Base-by-base conservation (phyloP, 148 eudicot species). In the Simmondsia chinensis region DNA sequence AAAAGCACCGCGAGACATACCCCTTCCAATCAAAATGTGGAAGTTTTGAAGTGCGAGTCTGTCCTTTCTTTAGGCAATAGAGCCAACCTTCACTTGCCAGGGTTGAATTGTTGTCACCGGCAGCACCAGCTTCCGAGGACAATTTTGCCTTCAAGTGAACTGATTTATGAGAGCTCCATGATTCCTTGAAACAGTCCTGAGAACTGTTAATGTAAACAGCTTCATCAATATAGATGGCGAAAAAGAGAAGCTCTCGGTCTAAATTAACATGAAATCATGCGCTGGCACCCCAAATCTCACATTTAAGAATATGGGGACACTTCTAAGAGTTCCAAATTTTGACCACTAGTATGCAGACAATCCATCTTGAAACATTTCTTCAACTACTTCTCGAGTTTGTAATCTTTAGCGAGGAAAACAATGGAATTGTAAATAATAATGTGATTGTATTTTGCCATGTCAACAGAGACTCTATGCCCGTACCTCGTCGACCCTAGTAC, bases 11-110 rank as follows among this genome's bases (percentile, higher is more conserved):
- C 20, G 25, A 19, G 18, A 20, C 43, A 60, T 91, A 91, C 99
- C 99, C 99, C 15, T 94, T 82, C 99, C 99, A 91, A 33, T 85
- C 89, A 60, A 82, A 91, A 38, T 72, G 59, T 6, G 99, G 99
- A 39, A 76, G 65, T 55, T 85, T 79, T 25, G 81, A 59, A 19
- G 95, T 60, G 41, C 95, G 78, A 39, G 81, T 42, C 51, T 91
- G 95, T 59, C 99, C 99, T 74, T 74, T 91, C 65, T 65, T 79
- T 57, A 79, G 43, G 74, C 95, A 85, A 61, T 85, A 91, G 52
- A 76, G 79, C 99, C 94, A 91, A 43, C 81, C 85, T 50, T 77
- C 81, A 54, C 27, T 43, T 7, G 57, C 51, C 33, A 49, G 31
- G 17, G 53, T 49, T 39, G 54, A 38, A 48, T 59, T 66, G 31